These are phyloP conservation scores for Geranomyces variabilis DNA, from an alignment of 192 early-diverging fungal genomes.

Conservation along the genomic window DNA sequence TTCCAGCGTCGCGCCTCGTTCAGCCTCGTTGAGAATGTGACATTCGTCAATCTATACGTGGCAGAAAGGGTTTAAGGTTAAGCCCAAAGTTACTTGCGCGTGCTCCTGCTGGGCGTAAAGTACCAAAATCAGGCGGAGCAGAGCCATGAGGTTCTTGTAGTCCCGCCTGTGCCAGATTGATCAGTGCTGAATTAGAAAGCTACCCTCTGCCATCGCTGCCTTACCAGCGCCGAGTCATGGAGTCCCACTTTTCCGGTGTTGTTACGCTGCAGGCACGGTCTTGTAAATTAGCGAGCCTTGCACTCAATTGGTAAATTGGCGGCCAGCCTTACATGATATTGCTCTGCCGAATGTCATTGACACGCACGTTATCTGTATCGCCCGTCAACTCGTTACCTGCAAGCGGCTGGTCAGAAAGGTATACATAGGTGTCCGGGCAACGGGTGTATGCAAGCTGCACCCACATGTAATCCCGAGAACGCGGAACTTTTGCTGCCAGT, in stretches of 20 bases:
- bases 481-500: slow-evolving; percentile 66
- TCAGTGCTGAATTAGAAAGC: neutral
- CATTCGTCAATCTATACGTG: slow-evolving; percentile 82
- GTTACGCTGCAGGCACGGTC: slow-evolving; percentile 50
- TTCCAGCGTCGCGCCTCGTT: slow-evolving; percentile 73
- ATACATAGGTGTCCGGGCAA: neutral
- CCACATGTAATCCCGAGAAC: slow-evolving; percentile 49
- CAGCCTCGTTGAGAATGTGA: slow-evolving; percentile 65
- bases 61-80: neutral
- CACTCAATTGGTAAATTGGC: slow-evolving; percentile 16
- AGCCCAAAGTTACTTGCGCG: too few species aligned
- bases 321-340: slow-evolving; percentile 47
- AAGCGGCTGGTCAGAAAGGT: neutral
- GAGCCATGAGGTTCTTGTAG: slow-evolving; percentile 42
- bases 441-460: neutral
- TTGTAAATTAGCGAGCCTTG: slow-evolving; percentile 15
- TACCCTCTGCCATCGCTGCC: neutral
- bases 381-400: slow-evolving; percentile 68
- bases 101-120: too few species aligned
- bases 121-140: slow-evolving; percentile 36
- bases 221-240: slow-evolving; percentile 62
- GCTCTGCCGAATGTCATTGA: slow-evolving; percentile 50
- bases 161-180: slow-evolving; percentile 29
- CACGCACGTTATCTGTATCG: slow-evolving; percentile 52
- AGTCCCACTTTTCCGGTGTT: slow-evolving; percentile 83